Conservation (phyloP, 306 rosid genomes). For the Malus fusca region DNA sequence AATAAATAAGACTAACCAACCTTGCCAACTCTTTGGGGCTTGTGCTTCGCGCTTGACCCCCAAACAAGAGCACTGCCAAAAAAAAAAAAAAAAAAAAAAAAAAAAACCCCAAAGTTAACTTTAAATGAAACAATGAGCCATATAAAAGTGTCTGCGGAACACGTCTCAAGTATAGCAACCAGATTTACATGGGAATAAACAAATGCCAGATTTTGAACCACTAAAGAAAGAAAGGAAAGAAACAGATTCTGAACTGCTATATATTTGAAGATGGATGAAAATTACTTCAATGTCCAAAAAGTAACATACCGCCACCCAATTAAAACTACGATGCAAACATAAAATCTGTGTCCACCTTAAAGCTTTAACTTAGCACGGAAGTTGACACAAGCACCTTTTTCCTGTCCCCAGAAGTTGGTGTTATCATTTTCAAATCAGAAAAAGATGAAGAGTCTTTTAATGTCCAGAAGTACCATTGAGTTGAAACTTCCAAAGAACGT, state of each 20-base stretch:
- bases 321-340: background rate
- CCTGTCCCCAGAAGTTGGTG: background rate
- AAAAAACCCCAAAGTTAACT: background rate
- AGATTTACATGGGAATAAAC: background rate
- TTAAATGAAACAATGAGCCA: background rate
- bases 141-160: background rate
- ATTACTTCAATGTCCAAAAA: background rate
- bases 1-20: constrained; percentile 10
- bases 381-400: background rate
- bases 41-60: constrained; percentile 96
- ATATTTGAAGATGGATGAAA: background rate
- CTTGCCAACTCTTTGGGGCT: constrained; percentile 99
- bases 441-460: background rate
- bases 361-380: background rate
- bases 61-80: constrained; percentile 83
- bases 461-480: background rate
- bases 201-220: background rate
- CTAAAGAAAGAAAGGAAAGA: no score
- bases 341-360: background rate
- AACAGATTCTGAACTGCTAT: background rate
- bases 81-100: background rate
- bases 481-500: background rate
- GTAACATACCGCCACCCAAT: background rate
- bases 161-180: background rate
- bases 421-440: background rate